Base-by-base conservation (phyloP, 2,329 filamentous ascomycete species). In the Eurotiales sp. region DNA sequence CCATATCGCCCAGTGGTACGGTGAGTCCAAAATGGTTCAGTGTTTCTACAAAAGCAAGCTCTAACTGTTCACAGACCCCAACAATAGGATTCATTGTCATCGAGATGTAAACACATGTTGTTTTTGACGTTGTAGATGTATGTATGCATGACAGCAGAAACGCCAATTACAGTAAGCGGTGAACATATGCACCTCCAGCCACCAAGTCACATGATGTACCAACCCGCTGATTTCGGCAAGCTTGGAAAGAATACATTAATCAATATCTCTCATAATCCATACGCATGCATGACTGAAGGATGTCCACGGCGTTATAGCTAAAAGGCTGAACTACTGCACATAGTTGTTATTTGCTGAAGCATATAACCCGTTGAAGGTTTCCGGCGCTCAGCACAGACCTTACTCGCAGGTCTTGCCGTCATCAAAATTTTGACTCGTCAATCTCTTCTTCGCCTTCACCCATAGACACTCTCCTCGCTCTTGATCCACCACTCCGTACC, bases 331-430 rank as follows among this genome's bases (percentile, higher is more conserved):
- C 8, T 7, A 17, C 32, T 17, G 3, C 32, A 17, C n/a, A 36
- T 17, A 42, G 6, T 6, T 25, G 10, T 6, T 19, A 42, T 42
- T 42, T 14, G 4, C 14, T 12, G 25, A 25, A 34, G 25, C 12
- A 19, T 11, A 14, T 30, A n/a, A 4, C 17, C 17, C 12, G 46
- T 30, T 15, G 25, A 27, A 6, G 11, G 12, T 34, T 25, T 22
- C 11, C 40, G 36, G 30, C 45, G 44, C 46, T 29, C 47, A 11
- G 27, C 17, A 46, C 4, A 19, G 22, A 49, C 52, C 55, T 51
- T 14, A 3, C 17, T 8, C 54, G 56, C 46, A 55, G 22, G 34
- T 19, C 23, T 42, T 48, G 53, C 51, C 39, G 37, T 50, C 32
- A 42, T 46, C 43, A 50, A 29, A 50, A 25, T 29, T 47, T 46